phyloP scores from a whole-genome alignment of 2,329 filamentous ascomycete genomes.

The Penicillium sp. region DNA sequence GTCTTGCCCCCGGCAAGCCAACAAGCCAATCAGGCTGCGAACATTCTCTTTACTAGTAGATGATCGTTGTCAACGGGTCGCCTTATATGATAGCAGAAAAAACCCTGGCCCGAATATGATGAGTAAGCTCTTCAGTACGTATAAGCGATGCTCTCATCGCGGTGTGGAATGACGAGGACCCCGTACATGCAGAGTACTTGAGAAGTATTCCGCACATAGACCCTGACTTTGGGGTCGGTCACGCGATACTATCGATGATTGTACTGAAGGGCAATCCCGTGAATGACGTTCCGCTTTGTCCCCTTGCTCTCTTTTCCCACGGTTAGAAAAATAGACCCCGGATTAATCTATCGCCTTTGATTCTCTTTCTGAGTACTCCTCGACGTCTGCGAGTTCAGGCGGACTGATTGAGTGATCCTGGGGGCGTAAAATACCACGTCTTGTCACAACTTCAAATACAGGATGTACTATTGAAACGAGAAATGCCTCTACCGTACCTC shows the following conservation, averaged over 20 bases:
- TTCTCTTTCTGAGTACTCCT: not conserved
- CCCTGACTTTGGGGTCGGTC: not conserved
- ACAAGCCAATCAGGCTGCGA: not conserved
- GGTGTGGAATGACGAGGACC: not conserved
- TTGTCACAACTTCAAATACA: not conserved
- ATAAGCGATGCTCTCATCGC: not conserved
- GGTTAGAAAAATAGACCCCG: not conserved
- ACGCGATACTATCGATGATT: not conserved
- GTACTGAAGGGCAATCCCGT: not conserved
- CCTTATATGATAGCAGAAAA: not conserved
- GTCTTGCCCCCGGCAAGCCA: not conserved
- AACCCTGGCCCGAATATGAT: not conserved
- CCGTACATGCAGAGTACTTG: not conserved
- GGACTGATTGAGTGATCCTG: not conserved
- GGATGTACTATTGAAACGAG: not conserved
- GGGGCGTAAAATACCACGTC: not conserved
- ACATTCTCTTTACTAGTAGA: not conserved
- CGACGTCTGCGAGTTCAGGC: not conserved
- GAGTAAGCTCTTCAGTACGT: too few species aligned
- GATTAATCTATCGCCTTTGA: not conserved
- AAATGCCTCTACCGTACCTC: not conserved
- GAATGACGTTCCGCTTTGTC: not conserved
- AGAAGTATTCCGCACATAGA: too few species aligned
- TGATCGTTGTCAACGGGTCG: not conserved
- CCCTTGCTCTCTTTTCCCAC: not conserved